Evolutionary conservation across 2,329 filamentous ascomycete species (phyloP), one percentile per base, ranked within the genome.

Genomic region (Aspergillus persii): DNA sequence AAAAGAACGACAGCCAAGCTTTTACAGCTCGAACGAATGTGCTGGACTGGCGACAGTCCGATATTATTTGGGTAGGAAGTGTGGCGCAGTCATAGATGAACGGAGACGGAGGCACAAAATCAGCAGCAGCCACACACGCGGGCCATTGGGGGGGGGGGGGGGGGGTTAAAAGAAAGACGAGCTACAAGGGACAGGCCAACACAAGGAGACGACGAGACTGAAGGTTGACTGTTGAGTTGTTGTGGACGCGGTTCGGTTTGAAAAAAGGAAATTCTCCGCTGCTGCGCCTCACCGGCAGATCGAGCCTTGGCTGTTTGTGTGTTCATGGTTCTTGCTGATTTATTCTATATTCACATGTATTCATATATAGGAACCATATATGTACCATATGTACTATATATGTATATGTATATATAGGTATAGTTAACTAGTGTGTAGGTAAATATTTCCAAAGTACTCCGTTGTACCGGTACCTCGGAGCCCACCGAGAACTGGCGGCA

Each of bases 241-340:
- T 27, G 50, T 55, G 30, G 53, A 39, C 44, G 30, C 44, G 47
- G 50, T 56, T 23, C 31, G 18, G 31, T 49, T 47, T 44, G 31
- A 27, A 44, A 49, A 30, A 36, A 33, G 33, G 53, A 49, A 47
- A 33, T 36, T 50, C 54, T 56, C 54, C 47, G 54, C 31, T 56
- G 47, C 54, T 56, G 54, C 54, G 54, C 54, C 54, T 50, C 49
- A 39, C 54, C 53, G 53, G 49, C 18, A 44, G 54, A 56, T 50
- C 47, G 47, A 36, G 54, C 47, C 54, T 56, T 50, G 26, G 47
- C 47, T 47, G 8, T 11, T 3, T 31, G 33, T 30, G 18, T 36
- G 30, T 48, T 54, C 30, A 31, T 31, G 30, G 30, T 6, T 31
- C 8, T 31, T 31, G 30, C 8, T 31, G 30, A 31, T 31, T 31